Evolutionary conservation across 1,139 yeast species (phyloP), one percentile per base, ranked within the genome.

Genomic region (Nakaseomyces sp.): DNA sequence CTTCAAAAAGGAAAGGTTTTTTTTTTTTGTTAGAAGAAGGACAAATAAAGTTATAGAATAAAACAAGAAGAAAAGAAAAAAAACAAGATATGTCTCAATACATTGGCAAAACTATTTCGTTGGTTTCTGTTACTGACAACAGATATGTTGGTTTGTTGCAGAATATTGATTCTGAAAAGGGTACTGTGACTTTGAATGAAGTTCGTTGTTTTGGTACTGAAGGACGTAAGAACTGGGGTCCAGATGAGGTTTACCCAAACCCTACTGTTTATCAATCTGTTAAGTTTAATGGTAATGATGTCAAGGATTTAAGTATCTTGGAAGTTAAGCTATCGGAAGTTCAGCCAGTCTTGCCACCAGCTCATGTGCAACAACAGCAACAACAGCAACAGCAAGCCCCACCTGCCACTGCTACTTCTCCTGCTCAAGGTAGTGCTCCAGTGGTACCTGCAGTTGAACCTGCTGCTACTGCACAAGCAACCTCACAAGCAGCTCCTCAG

Each of bases 171-270:
- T 93, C 95, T 16, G 89, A 84, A 47, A 86, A 85, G 52, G 87
- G 96, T 50, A 88, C 96, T 1, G 94, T 91, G 43, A 83, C 97
- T 13, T 73, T 91, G 56, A 76, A 76, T 45, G 73, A 81, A 43
- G 98, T 91, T 41, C 76, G 89, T 50, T 80, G 89, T 43, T 82
- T 81, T 56, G 98, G 98, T 45, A 84, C 97, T 13, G 98, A 91
- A 63, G 96, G 95, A 24, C 77, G 98, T 57, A 73, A 83, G 56
- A 79, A 79, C 29, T 85, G 82, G 62, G 83, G 87, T 1, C 64
- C 73, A 19, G 72, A 75, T 51, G 95, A 87, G 62, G 80, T 88
- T 37, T 76, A 80, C 45, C 87, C 96, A 5, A 77, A 84, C 13
- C 72, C 72, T 36, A 85, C 81, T 43, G 73, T 83, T 16, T 86